Evolutionary conservation across 2,329 filamentous ascomycete genomes (phyloP).

Genomic region (Canariomyces notabilis): DNA sequence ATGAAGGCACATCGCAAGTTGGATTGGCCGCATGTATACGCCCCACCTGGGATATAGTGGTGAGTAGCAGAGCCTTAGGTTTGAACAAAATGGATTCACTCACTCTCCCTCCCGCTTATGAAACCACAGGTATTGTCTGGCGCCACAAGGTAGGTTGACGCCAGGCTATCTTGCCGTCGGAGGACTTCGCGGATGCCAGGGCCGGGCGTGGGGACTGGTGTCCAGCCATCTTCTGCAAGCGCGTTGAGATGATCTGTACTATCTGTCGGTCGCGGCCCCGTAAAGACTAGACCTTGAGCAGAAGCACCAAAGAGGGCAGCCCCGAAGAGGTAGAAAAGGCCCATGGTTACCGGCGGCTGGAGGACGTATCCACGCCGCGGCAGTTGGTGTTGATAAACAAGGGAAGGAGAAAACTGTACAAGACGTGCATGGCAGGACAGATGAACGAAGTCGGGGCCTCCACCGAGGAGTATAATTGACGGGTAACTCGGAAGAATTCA

Average conservation of each 20-base stretch:
- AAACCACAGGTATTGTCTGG: constrained; percentile 50
- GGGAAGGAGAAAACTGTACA: not conserved
- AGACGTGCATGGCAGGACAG: not conserved
- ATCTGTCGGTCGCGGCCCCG: constrained; percentile 34
- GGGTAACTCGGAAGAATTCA: no score
- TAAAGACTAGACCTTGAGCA: constrained; percentile 33
- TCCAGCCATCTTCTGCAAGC: constrained; percentile 33
- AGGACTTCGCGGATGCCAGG: constrained; percentile 33
- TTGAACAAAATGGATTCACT: not conserved
- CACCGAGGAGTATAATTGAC: not conserved
- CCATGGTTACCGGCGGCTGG: constrained; percentile 12
- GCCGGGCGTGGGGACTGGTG: constrained; percentile 39
- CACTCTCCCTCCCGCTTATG: constrained; percentile 37
- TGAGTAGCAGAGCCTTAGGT: not conserved
- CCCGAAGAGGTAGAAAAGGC: constrained; percentile 25
- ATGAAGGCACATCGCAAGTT: constrained; percentile 38
- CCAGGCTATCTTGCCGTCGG: constrained; percentile 28
- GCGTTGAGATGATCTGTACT: constrained; percentile 27
- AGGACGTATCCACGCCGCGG: not conserved
- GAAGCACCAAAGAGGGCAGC: constrained; percentile 30
- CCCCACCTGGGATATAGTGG: constrained; percentile 29
- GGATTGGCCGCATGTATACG: constrained; percentile 35
- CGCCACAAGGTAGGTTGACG: constrained; percentile 37
- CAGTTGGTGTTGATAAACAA: not conserved
- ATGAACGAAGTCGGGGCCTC: not conserved